Evolutionary conservation across 305 asterid species (phyloP).

Genomic region (Solanum hybrid): DNA sequence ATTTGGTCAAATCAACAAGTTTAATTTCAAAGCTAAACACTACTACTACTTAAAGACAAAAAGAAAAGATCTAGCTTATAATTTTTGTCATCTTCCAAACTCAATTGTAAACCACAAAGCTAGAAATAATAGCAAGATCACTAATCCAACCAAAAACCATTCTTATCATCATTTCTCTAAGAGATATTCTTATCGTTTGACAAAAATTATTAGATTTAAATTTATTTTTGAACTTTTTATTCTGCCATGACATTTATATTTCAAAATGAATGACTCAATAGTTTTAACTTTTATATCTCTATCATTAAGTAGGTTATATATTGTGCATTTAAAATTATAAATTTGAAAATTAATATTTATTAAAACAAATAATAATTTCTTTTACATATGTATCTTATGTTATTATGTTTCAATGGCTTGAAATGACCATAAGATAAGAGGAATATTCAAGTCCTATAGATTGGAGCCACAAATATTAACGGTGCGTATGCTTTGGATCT

Average conservation of each 20-base stretch:
- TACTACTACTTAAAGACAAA: background rate
- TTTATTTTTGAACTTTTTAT: background rate
- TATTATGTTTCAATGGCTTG: background rate
- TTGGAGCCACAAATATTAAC: background rate
- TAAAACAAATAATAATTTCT: background rate
- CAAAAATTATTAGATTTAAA: too few species aligned
- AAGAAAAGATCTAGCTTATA: background rate
- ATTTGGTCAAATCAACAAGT: slow-evolving; percentile 5
- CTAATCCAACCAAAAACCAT: background rate
- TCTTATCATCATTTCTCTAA: background rate
- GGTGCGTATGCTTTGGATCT: background rate
- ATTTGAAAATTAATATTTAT: background rate
- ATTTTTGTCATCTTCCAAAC: background rate
- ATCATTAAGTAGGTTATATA: background rate
- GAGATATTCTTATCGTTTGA: background rate
- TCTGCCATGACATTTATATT: background rate
- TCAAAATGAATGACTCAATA: background rate
- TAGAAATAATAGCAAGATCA: background rate
- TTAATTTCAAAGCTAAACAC: background rate
- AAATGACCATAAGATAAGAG: background rate
- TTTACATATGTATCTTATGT: background rate
- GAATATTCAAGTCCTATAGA: background rate
- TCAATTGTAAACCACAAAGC: background rate
- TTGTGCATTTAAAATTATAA: background rate
- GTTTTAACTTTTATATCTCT: background rate